These are phyloP conservation scores for Colletotrichum sp. DNA, from an alignment of 2,329 filamentous ascomycete species.

Conservation along the genomic window DNA sequence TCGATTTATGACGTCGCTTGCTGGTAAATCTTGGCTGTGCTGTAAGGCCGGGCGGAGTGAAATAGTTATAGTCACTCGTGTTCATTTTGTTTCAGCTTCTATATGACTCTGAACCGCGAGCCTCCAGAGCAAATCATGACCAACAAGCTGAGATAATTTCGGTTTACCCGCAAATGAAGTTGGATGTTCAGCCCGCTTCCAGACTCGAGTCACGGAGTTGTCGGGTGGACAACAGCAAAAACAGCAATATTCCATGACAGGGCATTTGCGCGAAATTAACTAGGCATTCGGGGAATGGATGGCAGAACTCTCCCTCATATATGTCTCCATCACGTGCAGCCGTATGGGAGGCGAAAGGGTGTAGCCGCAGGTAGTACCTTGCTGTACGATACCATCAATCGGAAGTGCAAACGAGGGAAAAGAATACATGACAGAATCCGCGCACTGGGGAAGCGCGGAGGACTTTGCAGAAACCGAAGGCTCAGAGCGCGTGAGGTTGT, in stretches of 20 bases:
- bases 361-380: background rate
- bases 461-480: background rate
- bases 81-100: conserved; percentile 27
- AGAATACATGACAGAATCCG: background rate
- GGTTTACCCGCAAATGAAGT: background rate
- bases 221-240: background rate
- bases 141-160: background rate
- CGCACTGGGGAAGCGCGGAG: background rate
- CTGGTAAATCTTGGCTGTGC: background rate
- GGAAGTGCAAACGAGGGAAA: background rate
- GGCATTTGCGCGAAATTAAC: background rate
- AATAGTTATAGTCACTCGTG: conserved; percentile 22
- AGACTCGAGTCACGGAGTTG: background rate
- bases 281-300: background rate
- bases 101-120: background rate
- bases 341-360: background rate
- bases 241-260: background rate
- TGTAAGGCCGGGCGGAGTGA: background rate
- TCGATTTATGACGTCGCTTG: background rate
- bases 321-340: background rate
- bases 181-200: background rate
- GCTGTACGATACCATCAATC: background rate
- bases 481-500: background rate
- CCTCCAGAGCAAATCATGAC: background rate
- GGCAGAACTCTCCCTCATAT: background rate